Evolutionary conservation across 1,284 basidiomycete genomes (phyloP).

Genomic region (Caloboletus firmus): DNA sequence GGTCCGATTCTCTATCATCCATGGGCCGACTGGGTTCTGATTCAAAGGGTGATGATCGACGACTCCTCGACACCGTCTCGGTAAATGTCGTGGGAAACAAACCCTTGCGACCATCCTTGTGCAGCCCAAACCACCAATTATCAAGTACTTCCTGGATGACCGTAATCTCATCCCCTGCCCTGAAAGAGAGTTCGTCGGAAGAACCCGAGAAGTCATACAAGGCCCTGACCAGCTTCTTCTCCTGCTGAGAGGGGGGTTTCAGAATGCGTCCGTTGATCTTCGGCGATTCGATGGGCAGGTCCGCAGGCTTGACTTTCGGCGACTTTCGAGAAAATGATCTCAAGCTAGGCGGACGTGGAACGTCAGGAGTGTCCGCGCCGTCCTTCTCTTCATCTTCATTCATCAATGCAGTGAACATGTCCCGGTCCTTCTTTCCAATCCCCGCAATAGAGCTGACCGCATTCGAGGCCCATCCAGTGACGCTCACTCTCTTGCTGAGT

Average conservation of each 20-base stretch:
- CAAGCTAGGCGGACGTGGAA: conserved; percentile 28
- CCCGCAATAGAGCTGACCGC: conserved; percentile 60
- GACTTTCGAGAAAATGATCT: conserved; percentile 37
- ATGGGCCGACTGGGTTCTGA: background rate
- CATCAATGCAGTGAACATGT: conserved; percentile 56
- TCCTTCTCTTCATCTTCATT: conserved; percentile 43
- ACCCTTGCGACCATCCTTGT: conserved; percentile 60
- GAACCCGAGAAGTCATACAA: conserved; percentile 71
- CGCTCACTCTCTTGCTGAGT: conserved; percentile 39
- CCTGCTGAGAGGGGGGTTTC: conserved; percentile 48
- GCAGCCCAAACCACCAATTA: conserved; percentile 84
- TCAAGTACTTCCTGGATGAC: conserved; percentile 76
- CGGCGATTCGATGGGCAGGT: conserved; percentile 38
- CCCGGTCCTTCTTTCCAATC: conserved; percentile 61
- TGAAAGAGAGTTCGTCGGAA: conserved; percentile 75
- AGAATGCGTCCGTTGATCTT: conserved; percentile 45
- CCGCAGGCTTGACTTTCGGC: conserved; percentile 40
- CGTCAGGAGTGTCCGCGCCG: conserved; percentile 24
- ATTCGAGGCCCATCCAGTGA: conserved; percentile 66
- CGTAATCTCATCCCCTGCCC: conserved; percentile 67
- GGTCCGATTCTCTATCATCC: conserved; percentile 19
- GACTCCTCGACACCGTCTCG: conserved; percentile 45
- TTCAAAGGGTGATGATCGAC: conserved; percentile 26
- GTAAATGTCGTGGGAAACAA: conserved; percentile 78
- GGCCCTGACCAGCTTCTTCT: conserved; percentile 63